phyloP scores from a whole-genome alignment of 169 alveolate genomes.

The Plasmodium blacklocki region DNA sequence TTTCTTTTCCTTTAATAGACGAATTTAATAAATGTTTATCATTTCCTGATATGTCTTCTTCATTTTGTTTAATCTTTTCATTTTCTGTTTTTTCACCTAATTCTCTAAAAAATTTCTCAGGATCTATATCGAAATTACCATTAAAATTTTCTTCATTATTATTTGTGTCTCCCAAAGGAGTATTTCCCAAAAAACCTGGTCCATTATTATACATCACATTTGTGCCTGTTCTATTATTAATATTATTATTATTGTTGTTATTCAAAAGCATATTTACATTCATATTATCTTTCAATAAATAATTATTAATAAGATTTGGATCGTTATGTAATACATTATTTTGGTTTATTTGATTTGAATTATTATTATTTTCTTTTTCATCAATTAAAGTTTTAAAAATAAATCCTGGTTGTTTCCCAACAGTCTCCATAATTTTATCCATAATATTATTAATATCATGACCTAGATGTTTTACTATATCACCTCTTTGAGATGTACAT shows the following conservation, averaged over 20 bases:
- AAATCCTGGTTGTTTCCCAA: constrained; percentile 75
- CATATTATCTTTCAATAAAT: neutral
- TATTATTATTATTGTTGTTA: neutral
- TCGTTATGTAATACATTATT: neutral
- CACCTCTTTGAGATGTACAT: constrained; percentile 55
- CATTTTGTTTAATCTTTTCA: constrained; percentile 12
- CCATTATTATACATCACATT: neutral
- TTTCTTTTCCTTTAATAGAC: neutral
- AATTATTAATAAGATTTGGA: neutral
- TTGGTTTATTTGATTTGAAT: neutral
- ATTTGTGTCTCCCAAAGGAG: neutral
- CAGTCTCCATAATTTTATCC: constrained; percentile 4
- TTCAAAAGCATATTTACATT: neutral
- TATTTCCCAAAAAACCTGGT: neutral
- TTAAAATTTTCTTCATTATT: constrained; percentile 4
- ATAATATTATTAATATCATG: constrained; percentile 48
- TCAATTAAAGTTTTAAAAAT: constrained; percentile 25
- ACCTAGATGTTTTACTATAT: constrained; percentile 64
- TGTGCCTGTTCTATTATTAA: neutral
- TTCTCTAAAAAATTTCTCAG: constrained; percentile 83
- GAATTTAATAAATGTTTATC: neutral
- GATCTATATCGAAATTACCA: constrained; percentile 67
- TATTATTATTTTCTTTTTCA: constrained; percentile 1
- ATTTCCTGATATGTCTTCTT: neutral
- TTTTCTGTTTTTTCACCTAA: constrained; percentile 77